These are phyloP conservation scores for Arctium minus DNA, from an alignment of 129 eudicot species.

Conservation along the genomic window DNA sequence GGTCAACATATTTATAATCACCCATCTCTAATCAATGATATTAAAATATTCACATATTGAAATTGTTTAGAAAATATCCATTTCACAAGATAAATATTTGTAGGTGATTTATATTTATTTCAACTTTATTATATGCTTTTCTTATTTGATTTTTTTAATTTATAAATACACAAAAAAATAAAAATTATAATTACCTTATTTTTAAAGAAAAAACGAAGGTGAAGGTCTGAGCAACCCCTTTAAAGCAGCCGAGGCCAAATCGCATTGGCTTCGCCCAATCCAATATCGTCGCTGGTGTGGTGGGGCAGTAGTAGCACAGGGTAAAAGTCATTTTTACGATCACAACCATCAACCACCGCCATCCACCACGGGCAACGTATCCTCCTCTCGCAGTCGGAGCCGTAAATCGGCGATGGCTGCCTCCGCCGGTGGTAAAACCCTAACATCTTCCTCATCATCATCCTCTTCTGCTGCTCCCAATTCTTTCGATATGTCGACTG, in stretches of 20 bases:
- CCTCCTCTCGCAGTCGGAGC: conserved; percentile 42
- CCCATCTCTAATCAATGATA: too few relatives aligned
- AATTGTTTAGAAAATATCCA: too few relatives aligned
- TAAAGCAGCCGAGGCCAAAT: conserved; percentile 21
- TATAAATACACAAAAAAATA: too few relatives aligned
- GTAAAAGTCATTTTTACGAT: conserved; percentile 9
- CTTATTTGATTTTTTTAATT: too few relatives aligned
- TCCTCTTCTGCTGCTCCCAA: conserved; percentile 13
- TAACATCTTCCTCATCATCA: neutral
- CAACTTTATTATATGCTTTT: too few relatives aligned
- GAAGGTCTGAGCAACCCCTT: neutral
- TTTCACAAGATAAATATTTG: too few relatives aligned
- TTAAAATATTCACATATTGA: too few relatives aligned
- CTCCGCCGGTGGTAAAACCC: conserved; percentile 21
- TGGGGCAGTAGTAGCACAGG: neutral
- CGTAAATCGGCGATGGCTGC: conserved; percentile 69
- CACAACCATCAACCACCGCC: neutral
- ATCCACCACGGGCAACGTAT: conserved; percentile 57
- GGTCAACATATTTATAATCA: too few relatives aligned
- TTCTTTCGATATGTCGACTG: conserved; percentile 37
- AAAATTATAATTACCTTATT: too few relatives aligned
- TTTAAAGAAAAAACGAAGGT: neutral
- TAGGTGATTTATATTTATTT: too few relatives aligned
- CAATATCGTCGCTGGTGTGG: neutral
- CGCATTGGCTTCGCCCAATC: neutral